Base-by-base conservation (phyloP, 139 green algal genomes). In the Auxenochlorella protothecoides region DNA sequence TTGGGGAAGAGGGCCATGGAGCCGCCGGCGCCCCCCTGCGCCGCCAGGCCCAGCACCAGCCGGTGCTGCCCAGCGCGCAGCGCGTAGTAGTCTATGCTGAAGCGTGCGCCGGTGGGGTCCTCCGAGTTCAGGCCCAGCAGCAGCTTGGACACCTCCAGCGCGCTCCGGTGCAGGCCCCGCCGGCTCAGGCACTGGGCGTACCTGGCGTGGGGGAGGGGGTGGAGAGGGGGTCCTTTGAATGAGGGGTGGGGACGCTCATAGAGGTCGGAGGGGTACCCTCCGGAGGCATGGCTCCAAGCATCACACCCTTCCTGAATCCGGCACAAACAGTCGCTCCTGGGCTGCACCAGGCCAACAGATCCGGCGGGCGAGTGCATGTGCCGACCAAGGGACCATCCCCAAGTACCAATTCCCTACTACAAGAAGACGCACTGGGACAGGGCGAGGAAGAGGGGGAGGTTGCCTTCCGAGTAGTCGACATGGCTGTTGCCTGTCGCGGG, bases 71-170 rank as follows among this genome's bases (percentile, higher is more conserved):
- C 78, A 0, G 84, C 85, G n/a, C 90, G 73, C 63, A 97, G 78
- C 3, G 91, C 89, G 63, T 94, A 82, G 80, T 96, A 98, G 79
- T 97, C 92, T 8, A 97, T 83, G 75, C 83, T 81, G 55, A 80
- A 82, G 4, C 93, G 81, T 44, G 71, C 86, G 4, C 93, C 93
- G 66, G 87, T 59, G 0, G 93, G 93, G 72, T 98, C 93, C 13
- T 86, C 79, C 3, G 77, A 76, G 70, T 97, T 86, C 61, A 98
- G 75, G 11, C 79, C 76, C 73, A 98, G 82, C 73, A 97, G 79
- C 82, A 98, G 83, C 85, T 97, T 97, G 78, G 79, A 88, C 16
- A 81, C 79, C 84, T 98, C 92, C 3, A 98, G 87, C 5, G 93
- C 89, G 8, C 91, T 92, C 52, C 80, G 66, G 76, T 93, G 88